Conservation (phyloP, 1,284 basidiomycete genomes). For the Moniliophthora roreri region DNA sequence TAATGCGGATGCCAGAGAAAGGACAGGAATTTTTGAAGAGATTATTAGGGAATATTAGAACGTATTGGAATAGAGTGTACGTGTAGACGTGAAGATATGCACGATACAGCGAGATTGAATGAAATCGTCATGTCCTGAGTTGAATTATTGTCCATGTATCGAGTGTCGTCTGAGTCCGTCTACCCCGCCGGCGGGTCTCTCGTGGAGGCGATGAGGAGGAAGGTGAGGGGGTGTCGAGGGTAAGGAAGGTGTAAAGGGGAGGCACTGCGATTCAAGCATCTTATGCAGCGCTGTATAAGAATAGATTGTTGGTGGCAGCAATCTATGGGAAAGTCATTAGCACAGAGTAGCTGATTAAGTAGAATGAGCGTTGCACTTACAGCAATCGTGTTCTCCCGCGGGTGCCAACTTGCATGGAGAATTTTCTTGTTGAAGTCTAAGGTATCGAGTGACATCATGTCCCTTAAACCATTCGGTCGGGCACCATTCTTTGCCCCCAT, state of each 20-base stretch:
- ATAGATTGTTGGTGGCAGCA: slow-evolving; percentile 93
- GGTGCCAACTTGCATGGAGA: slow-evolving; percentile 96
- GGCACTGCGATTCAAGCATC: slow-evolving; percentile 4
- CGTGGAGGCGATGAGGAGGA: slow-evolving; percentile 18
- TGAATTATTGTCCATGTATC: slow-evolving; percentile 24
- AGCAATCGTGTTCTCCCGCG: slow-evolving; percentile 95
- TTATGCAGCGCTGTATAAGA: slow-evolving; percentile 84
- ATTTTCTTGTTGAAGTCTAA: slow-evolving; percentile 99
- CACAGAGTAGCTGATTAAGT: background rate
- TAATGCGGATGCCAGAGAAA: slow-evolving; percentile 16
- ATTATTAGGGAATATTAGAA: slow-evolving; percentile 4
- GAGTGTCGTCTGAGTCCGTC: slow-evolving; percentile 24
- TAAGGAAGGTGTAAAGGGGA: slow-evolving; percentile 12
- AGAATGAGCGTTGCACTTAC: slow-evolving; percentile 45
- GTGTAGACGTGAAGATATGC: slow-evolving; percentile 1
- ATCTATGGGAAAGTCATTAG: slow-evolving; percentile 51
- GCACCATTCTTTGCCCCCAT: slow-evolving; percentile 68
- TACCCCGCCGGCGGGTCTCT: slow-evolving; percentile 23
- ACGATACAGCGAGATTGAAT: no score
- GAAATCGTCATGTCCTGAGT: slow-evolving; percentile 12
- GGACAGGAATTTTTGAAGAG: background rate
- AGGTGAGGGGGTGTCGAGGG: slow-evolving; percentile 12
- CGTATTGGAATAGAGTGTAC: slow-evolving; percentile 6
- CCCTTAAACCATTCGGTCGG: slow-evolving; percentile 68
- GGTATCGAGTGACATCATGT: slow-evolving; percentile 87